Conservation (phyloP, 2,329 filamentous ascomycete species). For the Neofusicoccum cordaticola region DNA sequence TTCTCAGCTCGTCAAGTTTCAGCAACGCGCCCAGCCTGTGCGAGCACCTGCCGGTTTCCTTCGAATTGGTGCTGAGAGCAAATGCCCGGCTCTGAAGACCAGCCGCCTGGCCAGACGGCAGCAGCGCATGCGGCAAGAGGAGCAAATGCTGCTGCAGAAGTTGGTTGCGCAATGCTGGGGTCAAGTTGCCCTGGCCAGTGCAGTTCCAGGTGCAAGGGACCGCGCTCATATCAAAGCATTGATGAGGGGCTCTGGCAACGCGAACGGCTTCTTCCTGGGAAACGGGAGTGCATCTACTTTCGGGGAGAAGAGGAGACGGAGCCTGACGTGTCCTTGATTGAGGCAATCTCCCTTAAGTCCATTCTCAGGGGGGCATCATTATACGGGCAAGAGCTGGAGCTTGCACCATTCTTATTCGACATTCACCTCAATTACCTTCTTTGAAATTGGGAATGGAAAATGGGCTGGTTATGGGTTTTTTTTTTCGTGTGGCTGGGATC, state of each 20-base stretch:
- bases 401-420: background rate
- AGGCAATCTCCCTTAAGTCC: background rate
- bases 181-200: conserved; percentile 21
- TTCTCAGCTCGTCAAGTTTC: background rate
- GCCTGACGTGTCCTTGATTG: conserved; percentile 16
- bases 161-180: conserved; percentile 45
- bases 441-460: background rate
- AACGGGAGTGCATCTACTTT: background rate
- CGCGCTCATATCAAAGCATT: conserved; percentile 6
- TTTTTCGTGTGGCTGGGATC: background rate
- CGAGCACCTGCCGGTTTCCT: background rate
- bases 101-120: conserved; percentile 48
- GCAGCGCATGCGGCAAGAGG: conserved; percentile 42
- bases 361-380: background rate
- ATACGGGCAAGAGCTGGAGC: background rate
- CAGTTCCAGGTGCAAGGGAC: background rate
- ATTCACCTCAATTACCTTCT: background rate
- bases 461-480: background rate
- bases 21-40: conserved; percentile 6
- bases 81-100: conserved; percentile 28
- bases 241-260: background rate
- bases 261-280: background rate
- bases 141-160: conserved; percentile 41
- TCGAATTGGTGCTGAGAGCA: conserved; percentile 2
- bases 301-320: conserved; percentile 13